Evolutionary conservation across 2,329 filamentous ascomycete genomes (phyloP).

Genomic region (Aspergillus carbonarius): DNA sequence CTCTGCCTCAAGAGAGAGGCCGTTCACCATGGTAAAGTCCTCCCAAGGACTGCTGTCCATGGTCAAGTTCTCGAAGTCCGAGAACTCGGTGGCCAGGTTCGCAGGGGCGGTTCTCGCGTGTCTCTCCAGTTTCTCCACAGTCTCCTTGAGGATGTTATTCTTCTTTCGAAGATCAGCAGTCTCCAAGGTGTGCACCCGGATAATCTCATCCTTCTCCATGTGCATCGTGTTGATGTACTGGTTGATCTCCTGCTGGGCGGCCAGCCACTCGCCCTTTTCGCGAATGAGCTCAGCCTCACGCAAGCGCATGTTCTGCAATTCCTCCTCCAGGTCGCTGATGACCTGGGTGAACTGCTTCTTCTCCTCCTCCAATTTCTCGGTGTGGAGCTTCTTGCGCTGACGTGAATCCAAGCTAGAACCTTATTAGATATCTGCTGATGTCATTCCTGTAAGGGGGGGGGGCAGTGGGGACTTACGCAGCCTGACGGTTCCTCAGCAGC

Average conservation of each 20-base stretch:
- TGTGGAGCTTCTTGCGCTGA: constrained; percentile 97
- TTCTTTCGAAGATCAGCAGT: constrained; percentile 90
- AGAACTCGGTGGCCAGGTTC: constrained; percentile 67
- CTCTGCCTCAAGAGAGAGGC: constrained; percentile 48
- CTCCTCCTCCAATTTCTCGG: constrained; percentile 92
- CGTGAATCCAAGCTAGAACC: constrained; percentile 78
- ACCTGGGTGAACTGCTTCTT: constrained; percentile 84
- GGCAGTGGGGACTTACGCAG: constrained; percentile 68
- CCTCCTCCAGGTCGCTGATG: constrained; percentile 76
- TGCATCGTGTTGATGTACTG: constrained; percentile 74
- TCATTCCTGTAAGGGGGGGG: constrained; percentile 22
- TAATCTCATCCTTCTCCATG: constrained; percentile 88
- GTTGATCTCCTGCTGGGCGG: constrained; percentile 71
- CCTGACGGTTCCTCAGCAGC: constrained; percentile 89
- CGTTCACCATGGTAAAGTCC: constrained; percentile 73
- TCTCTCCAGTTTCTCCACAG: constrained; percentile 50
- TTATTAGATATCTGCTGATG: constrained; percentile 7
- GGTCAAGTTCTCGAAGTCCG: constrained; percentile 78
- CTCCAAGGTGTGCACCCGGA: constrained; percentile 84
- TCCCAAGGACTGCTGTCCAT: constrained; percentile 80
- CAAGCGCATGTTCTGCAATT: constrained; percentile 66
- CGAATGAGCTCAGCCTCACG: constrained; percentile 53
- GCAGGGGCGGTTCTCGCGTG: constrained; percentile 44
- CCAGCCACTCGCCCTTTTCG: constrained; percentile 64
- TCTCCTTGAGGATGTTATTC: constrained; percentile 75